Conservation (phyloP, 352 stramenopile genomes). For the Globisporangium alternatum region DNA sequence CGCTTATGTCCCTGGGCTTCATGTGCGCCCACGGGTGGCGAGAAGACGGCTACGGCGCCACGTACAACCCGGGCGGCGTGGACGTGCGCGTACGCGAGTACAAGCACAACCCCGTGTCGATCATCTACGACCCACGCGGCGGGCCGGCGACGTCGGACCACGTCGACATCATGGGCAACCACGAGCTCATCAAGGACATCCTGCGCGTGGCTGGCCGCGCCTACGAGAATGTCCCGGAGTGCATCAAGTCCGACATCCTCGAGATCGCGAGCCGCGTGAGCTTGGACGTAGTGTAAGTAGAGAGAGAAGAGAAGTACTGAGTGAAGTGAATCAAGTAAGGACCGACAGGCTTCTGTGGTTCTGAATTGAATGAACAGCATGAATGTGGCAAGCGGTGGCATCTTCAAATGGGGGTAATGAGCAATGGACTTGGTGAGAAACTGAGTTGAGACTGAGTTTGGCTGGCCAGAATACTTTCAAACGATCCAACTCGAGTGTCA, state of each 20-base stretch:
- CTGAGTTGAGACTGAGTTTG: too few relatives aligned
- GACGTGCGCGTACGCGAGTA: constrained; percentile 84
- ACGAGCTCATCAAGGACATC: constrained; percentile 83
- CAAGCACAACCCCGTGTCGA: constrained; percentile 69
- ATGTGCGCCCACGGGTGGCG: constrained; percentile 91
- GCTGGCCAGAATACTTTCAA: too few relatives aligned
- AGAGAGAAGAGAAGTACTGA: neutral
- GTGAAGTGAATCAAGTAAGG: neutral
- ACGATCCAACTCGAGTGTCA: too few relatives aligned
- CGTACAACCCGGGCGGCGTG: constrained; percentile 88
- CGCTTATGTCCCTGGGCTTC: constrained; percentile 92
- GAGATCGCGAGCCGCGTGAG: constrained; percentile 60
- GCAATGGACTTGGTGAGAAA: too few relatives aligned
- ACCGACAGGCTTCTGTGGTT: too few relatives aligned
- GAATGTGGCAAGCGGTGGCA: too few relatives aligned
- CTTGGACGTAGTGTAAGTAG: constrained; percentile 15
- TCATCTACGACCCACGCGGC: constrained; percentile 68
- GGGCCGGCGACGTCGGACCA: constrained; percentile 87
- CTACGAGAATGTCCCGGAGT: constrained; percentile 72
- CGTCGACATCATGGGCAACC: constrained; percentile 95
- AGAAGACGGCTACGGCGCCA: constrained; percentile 22
- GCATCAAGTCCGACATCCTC: constrained; percentile 65
- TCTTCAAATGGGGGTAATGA: too few relatives aligned
- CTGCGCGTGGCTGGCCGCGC: constrained; percentile 51
- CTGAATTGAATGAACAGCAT: too few relatives aligned